Conservation (phyloP, 352 stramenopile species). For the Phytophthora litchii region DNA sequence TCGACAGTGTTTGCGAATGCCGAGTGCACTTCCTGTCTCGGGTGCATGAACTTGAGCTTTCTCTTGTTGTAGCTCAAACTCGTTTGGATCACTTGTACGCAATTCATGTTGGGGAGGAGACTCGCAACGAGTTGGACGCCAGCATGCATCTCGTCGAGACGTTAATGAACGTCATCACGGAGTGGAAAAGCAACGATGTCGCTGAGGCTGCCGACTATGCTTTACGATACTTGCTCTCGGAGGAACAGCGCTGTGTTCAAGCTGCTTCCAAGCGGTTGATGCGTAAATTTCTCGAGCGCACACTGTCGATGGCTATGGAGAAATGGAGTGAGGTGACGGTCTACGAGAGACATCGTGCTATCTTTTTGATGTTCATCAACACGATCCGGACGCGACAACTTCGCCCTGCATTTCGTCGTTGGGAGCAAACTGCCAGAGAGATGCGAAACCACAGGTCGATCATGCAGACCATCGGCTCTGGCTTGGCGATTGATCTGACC, state of each 20-base stretch:
- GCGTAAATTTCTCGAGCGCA: conserved; percentile 47
- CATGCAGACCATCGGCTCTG: conserved; percentile 51
- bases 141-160: conserved; percentile 48
- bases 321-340: conserved; percentile 54
- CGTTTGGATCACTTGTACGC: conserved; percentile 45
- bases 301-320: conserved; percentile 42
- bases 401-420: conserved; percentile 59
- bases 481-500: conserved; percentile 62
- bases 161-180: conserved; percentile 39
- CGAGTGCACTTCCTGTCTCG: conserved; percentile 54
- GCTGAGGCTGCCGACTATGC: conserved; percentile 62
- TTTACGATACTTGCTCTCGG: conserved; percentile 62
- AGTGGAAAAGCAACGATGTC: conserved; percentile 55
- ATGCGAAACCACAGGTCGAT: conserved; percentile 54
- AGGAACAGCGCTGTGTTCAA: conserved; percentile 57
- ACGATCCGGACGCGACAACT: conserved; percentile 57
- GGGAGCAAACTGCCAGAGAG: conserved; percentile 50
- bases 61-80: conserved; percentile 33
- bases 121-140: conserved; percentile 71
- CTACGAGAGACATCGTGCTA: conserved; percentile 50
- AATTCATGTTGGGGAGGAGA: conserved; percentile 67
- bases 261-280: conserved; percentile 51
- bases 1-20: conserved; percentile 48
- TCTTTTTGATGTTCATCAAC: conserved; percentile 52
- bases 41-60: conserved; percentile 53